Percentiles rank a stretch among this genome's conserved stretches.
These are phyloP conservation scores for Strigomonas oncopelti DNA, from an alignment of 208 protist species.

Conservation along the genomic window DNA sequence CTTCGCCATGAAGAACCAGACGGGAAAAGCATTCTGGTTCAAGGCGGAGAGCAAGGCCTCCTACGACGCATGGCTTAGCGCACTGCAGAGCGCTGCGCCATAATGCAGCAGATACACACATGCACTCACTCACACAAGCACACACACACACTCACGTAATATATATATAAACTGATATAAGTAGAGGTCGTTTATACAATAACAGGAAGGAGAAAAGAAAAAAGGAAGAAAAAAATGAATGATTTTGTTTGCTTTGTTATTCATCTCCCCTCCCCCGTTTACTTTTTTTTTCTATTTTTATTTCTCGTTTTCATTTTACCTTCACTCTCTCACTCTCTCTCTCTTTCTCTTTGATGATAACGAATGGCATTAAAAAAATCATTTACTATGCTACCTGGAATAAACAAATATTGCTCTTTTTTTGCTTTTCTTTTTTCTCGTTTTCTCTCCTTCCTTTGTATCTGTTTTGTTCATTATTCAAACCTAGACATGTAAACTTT, in stretches of 20 bases:
- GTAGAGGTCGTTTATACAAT: conserved; percentile 1
- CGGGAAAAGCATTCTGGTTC: conserved; percentile 81
- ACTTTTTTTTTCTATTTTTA: conserved; percentile 10
- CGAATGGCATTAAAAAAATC: too few relatives aligned
- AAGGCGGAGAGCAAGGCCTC: conserved; percentile 36
- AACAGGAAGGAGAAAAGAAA: not conserved
- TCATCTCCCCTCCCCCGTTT: not conserved
- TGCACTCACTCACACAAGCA: too few relatives aligned
- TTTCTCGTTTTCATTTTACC: conserved; percentile 3
- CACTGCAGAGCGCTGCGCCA: conserved; percentile 57
- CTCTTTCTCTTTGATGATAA: conserved; percentile 1
- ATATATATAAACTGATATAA: conserved; percentile 3
- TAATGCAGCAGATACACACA: conserved; percentile 16
- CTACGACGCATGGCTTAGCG: conserved; percentile 61
- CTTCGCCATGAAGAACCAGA: conserved; percentile 84
- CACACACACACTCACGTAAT: too few relatives aligned
- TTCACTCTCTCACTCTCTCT: conserved; percentile 4
- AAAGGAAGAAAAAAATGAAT: not conserved
- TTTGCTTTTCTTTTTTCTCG: conserved; percentile 8
- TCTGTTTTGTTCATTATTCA: not conserved
- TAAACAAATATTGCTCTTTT: not conserved
- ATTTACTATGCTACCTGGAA: conserved; percentile 7
- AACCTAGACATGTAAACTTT: conserved; percentile 2
- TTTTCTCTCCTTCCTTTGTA: not conserved
- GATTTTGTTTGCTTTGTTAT: conserved; percentile 3